Conservation (phyloP, 177 flowering plant genomes). For the Tripterygium wilfordii region DNA sequence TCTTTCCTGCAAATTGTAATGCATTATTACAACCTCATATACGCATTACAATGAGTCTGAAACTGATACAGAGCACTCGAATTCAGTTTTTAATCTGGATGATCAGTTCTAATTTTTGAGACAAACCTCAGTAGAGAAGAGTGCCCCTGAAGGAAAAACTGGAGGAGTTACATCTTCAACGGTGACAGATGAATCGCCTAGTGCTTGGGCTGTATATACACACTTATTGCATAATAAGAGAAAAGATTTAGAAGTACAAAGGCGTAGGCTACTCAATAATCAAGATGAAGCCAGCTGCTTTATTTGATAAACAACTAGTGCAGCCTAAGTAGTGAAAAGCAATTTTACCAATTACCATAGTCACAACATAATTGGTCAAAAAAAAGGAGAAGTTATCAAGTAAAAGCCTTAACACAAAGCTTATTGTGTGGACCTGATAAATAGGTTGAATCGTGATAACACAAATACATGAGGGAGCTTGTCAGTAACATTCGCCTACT, state of each 20-base stretch:
- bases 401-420: no score
- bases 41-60: neutral
- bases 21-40: slow-evolving; percentile 14
- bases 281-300: no score
- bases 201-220: slow-evolving; percentile 61
- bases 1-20: slow-evolving; percentile 57
- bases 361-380: neutral
- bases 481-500: slow-evolving; percentile 54
- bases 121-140: slow-evolving; percentile 80
- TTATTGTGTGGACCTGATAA: slow-evolving; percentile 68
- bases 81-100: no score
- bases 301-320: no score
- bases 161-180: slow-evolving; percentile 84
- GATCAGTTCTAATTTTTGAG: neutral
- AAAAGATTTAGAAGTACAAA: neutral
- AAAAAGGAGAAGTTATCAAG: no score
- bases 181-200: slow-evolving; percentile 81
- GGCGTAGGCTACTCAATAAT: no score
- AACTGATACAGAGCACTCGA: no score
- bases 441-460: slow-evolving; percentile 71
- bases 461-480: slow-evolving; percentile 29
- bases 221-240: slow-evolving; percentile 4
- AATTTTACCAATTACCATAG: neutral
- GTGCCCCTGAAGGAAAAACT: slow-evolving; percentile 56
- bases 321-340: neutral